phyloP scores from a whole-genome alignment of 2,329 filamentous ascomycete genomes.

The Paraphoma chrysanthemicola region DNA sequence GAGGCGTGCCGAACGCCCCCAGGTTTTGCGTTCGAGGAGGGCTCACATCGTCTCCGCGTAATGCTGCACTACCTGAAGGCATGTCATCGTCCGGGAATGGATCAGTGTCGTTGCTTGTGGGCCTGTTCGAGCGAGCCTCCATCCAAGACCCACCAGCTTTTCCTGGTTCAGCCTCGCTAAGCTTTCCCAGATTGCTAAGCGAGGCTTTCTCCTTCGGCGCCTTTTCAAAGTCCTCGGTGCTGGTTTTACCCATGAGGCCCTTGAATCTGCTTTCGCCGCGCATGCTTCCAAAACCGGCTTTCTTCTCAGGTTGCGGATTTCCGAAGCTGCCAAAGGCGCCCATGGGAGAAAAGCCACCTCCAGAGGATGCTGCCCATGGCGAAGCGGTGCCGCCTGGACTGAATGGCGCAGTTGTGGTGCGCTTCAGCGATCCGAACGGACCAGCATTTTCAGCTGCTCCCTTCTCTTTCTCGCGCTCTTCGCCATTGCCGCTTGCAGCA shows the following conservation, averaged over 20 bases:
- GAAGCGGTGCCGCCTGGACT: slow-evolving; percentile 59
- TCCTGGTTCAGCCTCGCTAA: slow-evolving; percentile 59
- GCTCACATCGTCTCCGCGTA: slow-evolving; percentile 77
- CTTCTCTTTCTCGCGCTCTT: slow-evolving; percentile 61
- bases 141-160: slow-evolving; percentile 60
- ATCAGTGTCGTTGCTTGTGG: slow-evolving; percentile 71
- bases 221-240: slow-evolving; percentile 66
- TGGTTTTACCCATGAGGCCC: slow-evolving; percentile 81
- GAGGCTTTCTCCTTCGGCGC: slow-evolving; percentile 63
- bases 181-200: slow-evolving; percentile 59
- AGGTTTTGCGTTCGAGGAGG: slow-evolving; percentile 56
- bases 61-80: slow-evolving; percentile 72
- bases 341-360: slow-evolving; percentile 72
- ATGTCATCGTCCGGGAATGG: slow-evolving; percentile 73
- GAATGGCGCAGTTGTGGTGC: slow-evolving; percentile 62
- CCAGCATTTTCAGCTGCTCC: slow-evolving; percentile 48
- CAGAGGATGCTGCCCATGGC: slow-evolving; percentile 66
- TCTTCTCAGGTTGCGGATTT: slow-evolving; percentile 68
- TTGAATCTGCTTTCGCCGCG: slow-evolving; percentile 85
- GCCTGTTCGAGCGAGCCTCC: slow-evolving; percentile 55
- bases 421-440: slow-evolving; percentile 63
- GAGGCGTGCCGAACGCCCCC: slow-evolving; percentile 51
- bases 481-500: slow-evolving; percentile 48
- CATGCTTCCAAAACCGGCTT: slow-evolving; percentile 68
- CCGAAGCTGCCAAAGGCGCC: slow-evolving; percentile 92